Evolutionary conservation across 129 eudicot genomes (phyloP).

Genomic region (Pseudognaphalium luteoalbum): DNA sequence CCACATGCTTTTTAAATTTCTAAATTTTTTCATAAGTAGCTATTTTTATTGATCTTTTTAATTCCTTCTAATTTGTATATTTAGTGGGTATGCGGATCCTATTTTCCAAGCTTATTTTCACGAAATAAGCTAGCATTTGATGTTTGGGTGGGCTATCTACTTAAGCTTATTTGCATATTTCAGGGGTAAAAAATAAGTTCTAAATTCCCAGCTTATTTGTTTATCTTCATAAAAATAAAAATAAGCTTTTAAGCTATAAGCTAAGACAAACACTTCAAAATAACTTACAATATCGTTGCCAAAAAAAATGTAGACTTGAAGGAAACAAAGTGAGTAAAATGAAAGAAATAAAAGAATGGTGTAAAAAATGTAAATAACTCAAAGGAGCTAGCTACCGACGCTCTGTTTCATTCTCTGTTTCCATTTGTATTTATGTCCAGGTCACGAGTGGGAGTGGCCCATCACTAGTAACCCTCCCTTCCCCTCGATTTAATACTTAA

Average conservation of each 20-base stretch:
- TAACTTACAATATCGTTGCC: not conserved
- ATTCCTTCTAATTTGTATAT: not conserved
- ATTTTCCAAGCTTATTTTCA: too few relatives aligned
- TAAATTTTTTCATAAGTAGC: not conserved
- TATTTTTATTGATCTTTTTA: not conserved
- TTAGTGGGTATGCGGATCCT: too few relatives aligned
- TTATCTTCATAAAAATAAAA: too few relatives aligned
- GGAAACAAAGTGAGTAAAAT: conserved; percentile 7
- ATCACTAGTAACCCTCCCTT: conserved; percentile 22
- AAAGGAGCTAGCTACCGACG: conserved; percentile 65
- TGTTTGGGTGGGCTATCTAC: too few relatives aligned
- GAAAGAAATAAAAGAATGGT: conserved; percentile 10
- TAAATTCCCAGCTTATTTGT: too few relatives aligned
- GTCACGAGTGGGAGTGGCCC: conserved; percentile 32
- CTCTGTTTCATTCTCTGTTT: conserved; percentile 32
- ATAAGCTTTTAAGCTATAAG: too few relatives aligned
- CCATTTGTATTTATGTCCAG: conserved; percentile 32
- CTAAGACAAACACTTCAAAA: too few relatives aligned
- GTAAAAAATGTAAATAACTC: conserved; percentile 19
- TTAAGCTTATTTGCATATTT: too few relatives aligned
- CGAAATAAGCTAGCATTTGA: too few relatives aligned
- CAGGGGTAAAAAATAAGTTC: too few relatives aligned
- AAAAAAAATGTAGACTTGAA: not conserved
- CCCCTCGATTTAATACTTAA: conserved; percentile 24
- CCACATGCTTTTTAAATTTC: not conserved